Base-by-base conservation (phyloP, 2,329 filamentous ascomycete species). In the Talaromyces marneffei region DNA sequence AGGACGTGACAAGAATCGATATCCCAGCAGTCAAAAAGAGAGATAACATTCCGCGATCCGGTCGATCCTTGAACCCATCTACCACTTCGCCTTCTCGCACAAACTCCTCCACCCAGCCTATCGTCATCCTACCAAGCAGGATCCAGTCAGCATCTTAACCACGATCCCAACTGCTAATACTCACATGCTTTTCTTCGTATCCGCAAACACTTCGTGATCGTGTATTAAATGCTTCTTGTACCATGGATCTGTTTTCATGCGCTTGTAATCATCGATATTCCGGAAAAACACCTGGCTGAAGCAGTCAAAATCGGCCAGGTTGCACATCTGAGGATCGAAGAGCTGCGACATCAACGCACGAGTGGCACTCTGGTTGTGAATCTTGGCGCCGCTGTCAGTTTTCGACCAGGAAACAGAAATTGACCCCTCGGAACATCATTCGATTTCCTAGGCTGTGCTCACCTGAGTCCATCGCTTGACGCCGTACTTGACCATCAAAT, bases 181-280 rank as follows among this genome's bases (percentile, higher is more conserved):
- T 39, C 16, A 39, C n/a, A 12, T 9, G 70, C 77, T 80, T 60
- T 70, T 71, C 65, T 77, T 77, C 1, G 77, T 81, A 65, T 83
- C 80, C 0, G 80, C 80, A 70, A 82, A 82, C 2, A 79, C 78
- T 65, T 79, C 77, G 68, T 82, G 79, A 64, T 82, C 80, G 2
- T 66, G 66, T 0, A 75, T 64, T 18, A 83, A 62, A 60, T 78
- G 71, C 63, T 79, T 65, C 68, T 79, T 78, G 64, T 80, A 83
- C 70, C 71, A 80, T 2, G 79, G 77, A 66, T 83, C 80, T 14
- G 76, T 60, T 66, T 82, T 81, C 73, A 83, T 79, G 6, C 68
- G 65, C 66, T 78, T 78, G 66, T 79, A 83, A 61, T 80, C 73
- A 4, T 80, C 76, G 1, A 83, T 57, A 42, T 62, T 68, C 60